Base-by-base conservation (phyloP, 1,284 basidiomycete species). In the Thelephora terrestris region DNA sequence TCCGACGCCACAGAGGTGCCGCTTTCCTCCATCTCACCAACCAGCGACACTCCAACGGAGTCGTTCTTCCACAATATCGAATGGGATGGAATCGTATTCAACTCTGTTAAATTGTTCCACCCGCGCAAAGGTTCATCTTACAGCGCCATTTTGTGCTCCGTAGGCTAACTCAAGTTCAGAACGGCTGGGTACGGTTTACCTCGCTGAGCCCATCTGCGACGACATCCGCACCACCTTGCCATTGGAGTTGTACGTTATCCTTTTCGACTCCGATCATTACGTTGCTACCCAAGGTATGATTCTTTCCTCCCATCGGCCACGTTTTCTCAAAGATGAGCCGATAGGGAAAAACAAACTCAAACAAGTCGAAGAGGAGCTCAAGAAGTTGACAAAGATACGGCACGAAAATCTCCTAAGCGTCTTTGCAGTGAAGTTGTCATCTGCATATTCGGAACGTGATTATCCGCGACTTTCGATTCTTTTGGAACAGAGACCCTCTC, bases 171-270 rank as follows among this genome's bases (percentile, higher is more conserved):
- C 43, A 39, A 21, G 39, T 32, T 24, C 48, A 84, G 85, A 79
- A 43, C 72, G 69, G 35, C 62, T 86, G 23, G 84, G 82, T 3
- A 78, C 72, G 5, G 67, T 76, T 0, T 87, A 81, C 62, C 70
- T 79, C 50, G 85, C 85, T 0, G 83, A 86, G 52, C 85, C 85
- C 9, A 63, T 87, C 18, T 76, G 74, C 53, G 81, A 85, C 52
- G 78, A 81, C 53, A 66, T 73, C 9, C 64, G 73, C 51, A 67
- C 69, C 1, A 71, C 71, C 0, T 64, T 79, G 7, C 76, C 78
- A 17, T 68, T 90, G 5, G 85, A 87, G 55, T 67, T 89, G 10
- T 74, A 80, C 56, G 67, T 76, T 6, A 71, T 85, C 24, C 71
- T 71, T 16, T 88, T 89, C 55, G 69, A 75, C 48, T 73, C 81